Evolutionary conservation across 139 green algal genomes (phyloP).

Genomic region (Volvox africanus): DNA sequence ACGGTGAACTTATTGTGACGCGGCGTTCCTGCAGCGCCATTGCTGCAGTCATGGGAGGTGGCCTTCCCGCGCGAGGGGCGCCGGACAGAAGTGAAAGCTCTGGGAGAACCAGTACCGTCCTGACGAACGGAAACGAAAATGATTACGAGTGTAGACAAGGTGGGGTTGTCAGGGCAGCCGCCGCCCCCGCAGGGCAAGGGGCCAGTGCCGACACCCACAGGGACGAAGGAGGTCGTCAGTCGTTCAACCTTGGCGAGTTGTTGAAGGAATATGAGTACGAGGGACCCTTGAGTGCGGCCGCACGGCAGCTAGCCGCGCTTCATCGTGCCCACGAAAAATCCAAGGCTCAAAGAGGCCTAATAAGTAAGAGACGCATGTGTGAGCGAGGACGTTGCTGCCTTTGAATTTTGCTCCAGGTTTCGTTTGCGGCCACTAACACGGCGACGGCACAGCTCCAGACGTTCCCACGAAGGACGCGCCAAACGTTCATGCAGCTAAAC

Average conservation of each 20-base stretch:
- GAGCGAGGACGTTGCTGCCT: background rate
- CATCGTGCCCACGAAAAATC: background rate
- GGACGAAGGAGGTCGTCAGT: background rate
- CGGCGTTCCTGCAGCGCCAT: background rate
- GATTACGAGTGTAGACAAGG: background rate
- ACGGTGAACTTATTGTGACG: background rate
- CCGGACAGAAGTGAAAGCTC: background rate
- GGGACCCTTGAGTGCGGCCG: background rate
- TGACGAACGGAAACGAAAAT: no score
- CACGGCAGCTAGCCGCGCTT: constrained; percentile 19
- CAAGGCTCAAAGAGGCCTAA: background rate
- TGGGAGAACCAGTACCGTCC: background rate
- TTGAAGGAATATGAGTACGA: background rate
- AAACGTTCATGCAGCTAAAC: no score
- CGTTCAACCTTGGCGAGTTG: background rate
- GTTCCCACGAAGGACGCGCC: no score
- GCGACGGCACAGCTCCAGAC: no score
- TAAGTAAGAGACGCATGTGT: background rate
- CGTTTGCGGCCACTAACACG: background rate
- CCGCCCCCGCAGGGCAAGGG: background rate
- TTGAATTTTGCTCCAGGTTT: background rate
- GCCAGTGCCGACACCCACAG: background rate
- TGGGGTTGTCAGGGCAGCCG: background rate
- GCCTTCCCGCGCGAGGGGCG: background rate
- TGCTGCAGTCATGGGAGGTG: background rate